These are phyloP conservation scores for Myxozyma kluyveri DNA, from an alignment of 805 yeast species.

Conservation along the genomic window DNA sequence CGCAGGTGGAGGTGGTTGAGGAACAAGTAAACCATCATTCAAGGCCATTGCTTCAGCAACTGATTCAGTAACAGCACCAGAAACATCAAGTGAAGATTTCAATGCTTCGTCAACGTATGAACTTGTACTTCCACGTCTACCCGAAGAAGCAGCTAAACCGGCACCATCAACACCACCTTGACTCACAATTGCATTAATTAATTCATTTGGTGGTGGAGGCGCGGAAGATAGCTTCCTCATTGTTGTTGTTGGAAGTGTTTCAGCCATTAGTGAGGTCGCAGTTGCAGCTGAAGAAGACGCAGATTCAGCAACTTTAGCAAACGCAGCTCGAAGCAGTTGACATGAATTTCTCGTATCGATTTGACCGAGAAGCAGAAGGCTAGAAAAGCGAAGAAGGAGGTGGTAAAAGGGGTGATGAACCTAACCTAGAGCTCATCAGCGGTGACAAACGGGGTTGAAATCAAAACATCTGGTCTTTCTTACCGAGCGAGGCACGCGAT, in stretches of 20 bases:
- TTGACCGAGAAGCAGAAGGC: no score
- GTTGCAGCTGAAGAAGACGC: no score
- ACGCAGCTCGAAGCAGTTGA: no score
- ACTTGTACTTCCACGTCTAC: not conserved
- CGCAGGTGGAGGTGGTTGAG: not conserved
- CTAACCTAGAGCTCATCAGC: no score
- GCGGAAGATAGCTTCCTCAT: conserved; percentile 22
- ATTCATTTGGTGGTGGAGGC: conserved; percentile 20
- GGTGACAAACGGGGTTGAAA: no score
- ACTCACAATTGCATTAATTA: conserved; percentile 7
- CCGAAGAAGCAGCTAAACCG: conserved; percentile 1
- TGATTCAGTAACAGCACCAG: not conserved
- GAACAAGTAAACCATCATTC: not conserved
- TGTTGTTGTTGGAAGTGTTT: conserved; percentile 10
- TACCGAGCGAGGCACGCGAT: no score
- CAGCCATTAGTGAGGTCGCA: conserved; percentile 11
- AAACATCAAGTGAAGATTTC: not conserved
- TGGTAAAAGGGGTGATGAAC: no score
- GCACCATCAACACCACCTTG: no score
- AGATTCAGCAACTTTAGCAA: no score
- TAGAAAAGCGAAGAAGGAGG: no score
- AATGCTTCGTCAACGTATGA: not conserved
- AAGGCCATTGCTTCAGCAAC: conserved; percentile 12
- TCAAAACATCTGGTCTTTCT: no score
- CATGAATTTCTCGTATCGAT: no score